These are phyloP conservation scores for Karstenula rhodostoma DNA, from an alignment of 2,329 filamentous ascomycete species.

Conservation along the genomic window DNA sequence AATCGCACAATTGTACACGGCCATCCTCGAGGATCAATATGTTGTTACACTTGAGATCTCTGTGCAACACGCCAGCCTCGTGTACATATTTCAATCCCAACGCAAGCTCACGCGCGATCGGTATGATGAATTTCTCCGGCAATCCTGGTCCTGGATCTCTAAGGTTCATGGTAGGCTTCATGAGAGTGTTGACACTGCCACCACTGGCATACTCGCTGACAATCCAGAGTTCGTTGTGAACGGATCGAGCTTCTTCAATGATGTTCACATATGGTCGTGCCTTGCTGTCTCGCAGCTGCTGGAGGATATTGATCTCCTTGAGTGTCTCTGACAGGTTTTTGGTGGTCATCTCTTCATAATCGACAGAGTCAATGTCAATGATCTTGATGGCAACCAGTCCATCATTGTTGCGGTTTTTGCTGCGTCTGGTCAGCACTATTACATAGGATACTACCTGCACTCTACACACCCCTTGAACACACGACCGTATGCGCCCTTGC, in stretches of 20 bases:
- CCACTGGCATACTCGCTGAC: conserved; percentile 87
- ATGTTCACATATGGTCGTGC: conserved; percentile 85
- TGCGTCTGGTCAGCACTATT: conserved; percentile 32
- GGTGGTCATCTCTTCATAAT: conserved; percentile 57
- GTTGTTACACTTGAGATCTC: conserved; percentile 75
- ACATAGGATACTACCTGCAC: background rate
- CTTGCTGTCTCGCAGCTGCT: conserved; percentile 75
- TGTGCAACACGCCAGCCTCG: conserved; percentile 72
- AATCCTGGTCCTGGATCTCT: conserved; percentile 49
- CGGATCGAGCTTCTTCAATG: conserved; percentile 79
- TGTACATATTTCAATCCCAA: conserved; percentile 68
- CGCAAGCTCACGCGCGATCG: conserved; percentile 70
- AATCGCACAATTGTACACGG: conserved; percentile 82
- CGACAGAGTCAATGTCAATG: conserved; percentile 81
- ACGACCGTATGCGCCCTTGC: conserved; percentile 76
- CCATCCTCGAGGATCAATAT: conserved; percentile 81
- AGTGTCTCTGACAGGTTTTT: conserved; percentile 61
- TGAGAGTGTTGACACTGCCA: conserved; percentile 76
- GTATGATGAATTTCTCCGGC: conserved; percentile 69
- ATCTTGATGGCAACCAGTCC: conserved; percentile 79
- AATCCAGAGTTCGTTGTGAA: conserved; percentile 86
- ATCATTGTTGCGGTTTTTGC: conserved; percentile 50
- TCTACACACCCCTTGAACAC: conserved; percentile 70
- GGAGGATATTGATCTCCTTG: conserved; percentile 71
- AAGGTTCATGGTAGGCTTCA: conserved; percentile 54